Conservation (phyloP, 345 rosid genomes). For the Syzygium grande region DNA sequence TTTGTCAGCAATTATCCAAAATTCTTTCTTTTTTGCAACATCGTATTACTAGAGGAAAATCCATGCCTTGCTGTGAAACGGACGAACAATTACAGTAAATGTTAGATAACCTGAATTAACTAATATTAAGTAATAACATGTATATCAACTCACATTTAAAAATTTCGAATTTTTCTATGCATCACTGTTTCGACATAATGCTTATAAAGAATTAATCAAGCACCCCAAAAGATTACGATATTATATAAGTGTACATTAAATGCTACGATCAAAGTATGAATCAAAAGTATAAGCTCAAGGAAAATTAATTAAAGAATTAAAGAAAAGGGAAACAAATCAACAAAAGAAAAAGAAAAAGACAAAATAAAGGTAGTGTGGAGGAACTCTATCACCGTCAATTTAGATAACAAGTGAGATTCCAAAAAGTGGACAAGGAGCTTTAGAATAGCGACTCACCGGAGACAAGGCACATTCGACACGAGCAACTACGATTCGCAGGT, state of each 20-base stretch:
- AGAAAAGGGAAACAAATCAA: neutral
- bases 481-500: neutral
- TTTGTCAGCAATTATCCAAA: neutral
- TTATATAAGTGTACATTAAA: neutral
- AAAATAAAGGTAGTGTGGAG: neutral
- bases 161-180: accelerated
- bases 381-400: neutral
- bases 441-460: neutral
- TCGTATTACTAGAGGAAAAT: neutral
- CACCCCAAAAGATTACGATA: neutral
- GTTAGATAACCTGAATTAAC: neutral
- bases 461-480: neutral
- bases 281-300: neutral
- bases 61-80: neutral
- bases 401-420: neutral
- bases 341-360: neutral
- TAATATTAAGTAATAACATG: neutral
- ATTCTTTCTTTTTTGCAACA: neutral
- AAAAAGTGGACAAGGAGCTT: neutral
- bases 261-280: neutral
- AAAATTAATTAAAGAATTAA: neutral
- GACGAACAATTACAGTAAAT: neutral
- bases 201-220: neutral
- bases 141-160: neutral
- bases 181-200: neutral